Conservation (phyloP, 352 stramenopile genomes). For the Globisporangium nagaii region DNA sequence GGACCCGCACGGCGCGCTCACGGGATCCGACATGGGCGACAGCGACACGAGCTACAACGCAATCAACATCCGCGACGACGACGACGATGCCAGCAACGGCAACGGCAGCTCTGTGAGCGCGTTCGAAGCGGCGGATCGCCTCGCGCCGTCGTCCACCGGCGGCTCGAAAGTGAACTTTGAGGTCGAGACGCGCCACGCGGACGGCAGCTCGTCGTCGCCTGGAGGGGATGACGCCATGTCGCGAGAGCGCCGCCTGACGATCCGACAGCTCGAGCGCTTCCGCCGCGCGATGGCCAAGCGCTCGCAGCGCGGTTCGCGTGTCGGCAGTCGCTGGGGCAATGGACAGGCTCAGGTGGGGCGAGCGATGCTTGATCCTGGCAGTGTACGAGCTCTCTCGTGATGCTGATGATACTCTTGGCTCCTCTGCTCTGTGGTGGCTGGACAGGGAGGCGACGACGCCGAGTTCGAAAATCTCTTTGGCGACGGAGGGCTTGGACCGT, state of each 20-base stretch:
- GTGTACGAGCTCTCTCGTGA: neutral
- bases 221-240: neutral
- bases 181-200: neutral
- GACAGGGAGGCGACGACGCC: slow-evolving; percentile 12
- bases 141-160: neutral
- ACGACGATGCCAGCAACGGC: neutral
- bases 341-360: slow-evolving; percentile 5
- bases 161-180: slow-evolving; percentile 11
- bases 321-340: slow-evolving; percentile 5
- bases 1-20: neutral
- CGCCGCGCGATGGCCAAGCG: slow-evolving; percentile 21
- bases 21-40: slow-evolving; percentile 8
- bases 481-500: slow-evolving; percentile 4
- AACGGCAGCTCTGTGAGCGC: no score
- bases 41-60: slow-evolving; percentile 14
- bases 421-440: neutral
- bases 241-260: slow-evolving; percentile 19
- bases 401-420: neutral
- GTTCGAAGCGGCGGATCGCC: neutral
- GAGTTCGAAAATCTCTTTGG: slow-evolving; percentile 25
- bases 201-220: neutral
- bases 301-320: slow-evolving; percentile 1
- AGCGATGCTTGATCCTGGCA: neutral
- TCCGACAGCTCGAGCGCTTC: slow-evolving; percentile 30
- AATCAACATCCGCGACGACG: slow-evolving; percentile 9